Percentiles rank a stretch among this genome's conserved stretches.
These are phyloP conservation scores for Agastache rugosa DNA, from an alignment of 257 asterid species.

Conservation along the genomic window DNA sequence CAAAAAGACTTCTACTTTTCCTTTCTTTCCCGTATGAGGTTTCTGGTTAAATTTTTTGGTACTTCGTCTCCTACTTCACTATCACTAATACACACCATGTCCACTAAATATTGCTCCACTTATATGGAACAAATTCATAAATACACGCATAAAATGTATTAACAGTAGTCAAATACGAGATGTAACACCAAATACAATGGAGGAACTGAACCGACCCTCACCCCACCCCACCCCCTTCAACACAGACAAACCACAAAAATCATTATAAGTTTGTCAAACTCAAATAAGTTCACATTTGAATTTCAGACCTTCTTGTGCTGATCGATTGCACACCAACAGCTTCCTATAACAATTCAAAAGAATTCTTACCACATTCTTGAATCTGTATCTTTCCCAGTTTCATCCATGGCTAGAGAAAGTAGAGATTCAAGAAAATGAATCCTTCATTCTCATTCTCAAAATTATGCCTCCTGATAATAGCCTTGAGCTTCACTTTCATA, in stretches of 20 bases:
- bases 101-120: neutral
- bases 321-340: neutral
- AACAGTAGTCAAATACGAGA: no score
- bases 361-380: neutral
- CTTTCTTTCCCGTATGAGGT: no score
- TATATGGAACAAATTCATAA: neutral
- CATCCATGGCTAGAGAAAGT: neutral
- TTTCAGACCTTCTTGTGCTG: no score
- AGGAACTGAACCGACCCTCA: no score
- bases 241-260: no score
- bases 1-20: neutral
- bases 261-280: no score
- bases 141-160: neutral
- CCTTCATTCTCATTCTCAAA: neutral
- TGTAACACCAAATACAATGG: no score
- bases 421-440: neutral
- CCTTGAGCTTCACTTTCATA: neutral
- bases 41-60: neutral
- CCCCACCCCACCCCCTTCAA: no score
- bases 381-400: neutral
- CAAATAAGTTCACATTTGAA: no score
- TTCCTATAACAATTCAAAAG: neutral
- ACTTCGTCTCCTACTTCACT: neutral
- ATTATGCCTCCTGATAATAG: neutral
- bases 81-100: neutral